A percentile compares a stretch with the other conserved stretches of the same genome.
These are phyloP conservation scores for Leccinum variicolor DNA, from an alignment of 768 basidiomycete species.

Conservation along the genomic window DNA sequence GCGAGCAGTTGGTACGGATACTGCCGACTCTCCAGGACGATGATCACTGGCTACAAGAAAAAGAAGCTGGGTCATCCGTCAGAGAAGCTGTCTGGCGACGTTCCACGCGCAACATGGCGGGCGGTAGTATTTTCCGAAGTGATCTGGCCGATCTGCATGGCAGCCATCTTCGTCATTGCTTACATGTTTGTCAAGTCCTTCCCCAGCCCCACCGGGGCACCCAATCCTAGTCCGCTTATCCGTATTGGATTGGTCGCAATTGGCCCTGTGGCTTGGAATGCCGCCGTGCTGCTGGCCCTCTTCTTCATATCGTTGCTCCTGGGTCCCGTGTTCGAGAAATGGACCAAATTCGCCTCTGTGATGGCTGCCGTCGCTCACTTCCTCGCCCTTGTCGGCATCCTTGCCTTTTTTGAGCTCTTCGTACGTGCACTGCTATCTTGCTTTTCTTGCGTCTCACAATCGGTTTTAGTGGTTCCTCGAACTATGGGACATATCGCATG, in stretches of 20 bases:
- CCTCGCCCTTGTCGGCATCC: constrained; percentile 71
- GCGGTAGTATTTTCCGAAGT: constrained; percentile 83
- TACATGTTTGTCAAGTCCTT: constrained; percentile 96
- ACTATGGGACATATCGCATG: constrained; percentile 95
- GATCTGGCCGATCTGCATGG: constrained; percentile 72
- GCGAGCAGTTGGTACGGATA: constrained; percentile 99
- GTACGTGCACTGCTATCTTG: constrained; percentile 46
- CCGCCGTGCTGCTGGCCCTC: constrained; percentile 73
- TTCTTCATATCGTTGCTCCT: constrained; percentile 93
- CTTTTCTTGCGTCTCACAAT: constrained; percentile 29
- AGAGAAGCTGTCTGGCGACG: constrained; percentile 93
- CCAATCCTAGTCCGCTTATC: constrained; percentile 79
- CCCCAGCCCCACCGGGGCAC: constrained; percentile 58
- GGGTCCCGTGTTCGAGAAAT: constrained; percentile 84
- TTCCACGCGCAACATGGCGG: constrained; percentile 87
- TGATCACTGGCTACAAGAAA: constrained; percentile 99
- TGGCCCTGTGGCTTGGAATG: constrained; percentile 95
- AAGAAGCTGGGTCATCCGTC: constrained; percentile 97
- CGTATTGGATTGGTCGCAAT: constrained; percentile 86
- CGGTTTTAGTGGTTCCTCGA: constrained; percentile 85
- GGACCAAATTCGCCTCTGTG: constrained; percentile 84
- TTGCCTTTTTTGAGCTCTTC: constrained; percentile 95
- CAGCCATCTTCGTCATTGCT: constrained; percentile 74
- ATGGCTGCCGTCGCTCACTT: constrained; percentile 93
- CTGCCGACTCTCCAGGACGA: constrained; percentile 93